Evolutionary conservation across 495 filamentous ascomycete genomes (phyloP), one percentile per base, ranked within the genome.

Genomic region (Podospora tetraspora): DNA sequence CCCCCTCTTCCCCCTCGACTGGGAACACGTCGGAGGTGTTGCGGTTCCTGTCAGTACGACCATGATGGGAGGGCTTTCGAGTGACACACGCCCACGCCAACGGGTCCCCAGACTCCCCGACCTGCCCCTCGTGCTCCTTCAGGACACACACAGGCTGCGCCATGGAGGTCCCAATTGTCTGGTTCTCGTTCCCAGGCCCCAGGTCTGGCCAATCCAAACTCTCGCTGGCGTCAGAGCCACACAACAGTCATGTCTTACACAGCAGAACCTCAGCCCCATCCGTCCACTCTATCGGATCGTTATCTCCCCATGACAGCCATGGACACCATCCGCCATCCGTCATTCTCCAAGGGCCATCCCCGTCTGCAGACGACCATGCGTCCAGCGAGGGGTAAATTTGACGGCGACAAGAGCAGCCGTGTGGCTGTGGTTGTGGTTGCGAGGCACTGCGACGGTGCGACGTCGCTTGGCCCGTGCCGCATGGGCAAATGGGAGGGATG

Each of bases 211-310:
- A 24, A 37, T 63, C 43, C 57, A 23, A 8, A 5, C 23, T 11
- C 58, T 59, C 30, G 37, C 32, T 9, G 16, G 52, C 63, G 16
- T 25, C 27, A 59, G 29, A 59, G 43, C 57, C 57, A 66, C 30
- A 56, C 66, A 66, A 68, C 70, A 70, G 59, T 70, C 70, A 70
- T 68, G 27, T 59, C 71, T 73, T 69, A 73, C 69, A 66, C 66
- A 71, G 57, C 62, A 43, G 8, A 21, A n/a, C n/a, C 63, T 37
- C 52, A 25, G 32, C 16, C 66, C 60, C 37, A 22, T 25, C 34
- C 34, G 30, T 58, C 61, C 19, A 0, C 30, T 61, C 59, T 68
- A 68, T 68, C 66, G 61, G 29, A 25, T 10, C 27, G 52, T 25
- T 63, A 68, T 68, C 66, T 58, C 29, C 52, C 61, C 43, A 60